phyloP scores from a whole-genome alignment of 306 rosid genomes.

The Inga leiocalycina region DNA sequence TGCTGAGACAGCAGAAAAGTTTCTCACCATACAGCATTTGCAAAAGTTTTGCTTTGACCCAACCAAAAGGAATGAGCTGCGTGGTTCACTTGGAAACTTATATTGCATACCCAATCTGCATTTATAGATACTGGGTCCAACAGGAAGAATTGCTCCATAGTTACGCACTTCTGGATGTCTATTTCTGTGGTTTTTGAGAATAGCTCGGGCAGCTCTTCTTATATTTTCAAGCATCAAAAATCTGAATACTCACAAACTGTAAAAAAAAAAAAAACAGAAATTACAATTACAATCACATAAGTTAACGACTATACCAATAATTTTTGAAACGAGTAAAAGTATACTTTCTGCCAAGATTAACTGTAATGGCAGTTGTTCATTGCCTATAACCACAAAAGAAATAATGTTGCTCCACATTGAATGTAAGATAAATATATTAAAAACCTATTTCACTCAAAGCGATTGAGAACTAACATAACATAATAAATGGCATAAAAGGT shows the following conservation, averaged over 20 bases:
- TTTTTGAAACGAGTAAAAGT: neutral
- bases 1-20: conserved; percentile 41
- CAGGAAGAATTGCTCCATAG: conserved; percentile 44
- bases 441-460: neutral
- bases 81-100: conserved; percentile 36
- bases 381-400: conserved; percentile 2
- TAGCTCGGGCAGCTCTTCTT: conserved; percentile 50
- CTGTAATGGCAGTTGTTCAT: neutral
- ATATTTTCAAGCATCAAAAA: conserved; percentile 56
- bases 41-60: conserved; percentile 37
- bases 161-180: conserved; percentile 39
- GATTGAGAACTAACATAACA: neutral
- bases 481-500: neutral
- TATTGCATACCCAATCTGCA: conserved; percentile 38
- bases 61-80: conserved; percentile 37
- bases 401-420: neutral
- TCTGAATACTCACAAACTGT: conserved; percentile 46
- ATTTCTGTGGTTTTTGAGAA: conserved; percentile 38
- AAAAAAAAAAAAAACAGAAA: neutral
- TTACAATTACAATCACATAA: neutral
- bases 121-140: conserved; percentile 44
- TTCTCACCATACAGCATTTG: conserved; percentile 36
- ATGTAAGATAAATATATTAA: neutral
- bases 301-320: neutral
- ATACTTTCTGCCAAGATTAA: neutral